Base-by-base conservation (phyloP, 257 asterid species). In the Solanum bulbocastanum region DNA sequence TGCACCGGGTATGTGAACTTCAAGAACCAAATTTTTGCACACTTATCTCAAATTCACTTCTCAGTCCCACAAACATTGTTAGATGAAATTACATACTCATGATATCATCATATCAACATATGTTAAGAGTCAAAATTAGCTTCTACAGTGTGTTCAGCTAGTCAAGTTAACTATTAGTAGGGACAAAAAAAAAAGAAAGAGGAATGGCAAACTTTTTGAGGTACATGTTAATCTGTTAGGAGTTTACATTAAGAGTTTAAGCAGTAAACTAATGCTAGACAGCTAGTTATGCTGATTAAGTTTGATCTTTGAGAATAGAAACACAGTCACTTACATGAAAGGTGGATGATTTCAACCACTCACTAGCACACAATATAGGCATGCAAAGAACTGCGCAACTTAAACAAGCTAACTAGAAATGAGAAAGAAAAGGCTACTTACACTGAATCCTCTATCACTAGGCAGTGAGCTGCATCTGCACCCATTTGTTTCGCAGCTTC, bases 401-500 rank as follows among this genome's bases (percentile, higher is more conserved):
- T 5, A 46, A 81, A 81, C 69, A 46, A 49, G 69, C 40, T 81
- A 16, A 46, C 18, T 46, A 81, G 42, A 81, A 81, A 46, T 81
- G 20, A 81, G 35, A 49, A 87, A 62, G 32, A 22, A 82, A 40
- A 18, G 87, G 62, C 36, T 30, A 89, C 98, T 94, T 89, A 96
- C 99, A 93, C 62, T 58, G 98, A 96, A 90, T 96, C 98, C 90
- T 95, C 99, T 25, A 96, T 94, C 89, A 96, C 99, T 37, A 96
- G 98, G 90, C 99, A 94, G 85, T 91, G 82, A 73, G 86, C 87
- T 84, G 97, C 88, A 91, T 94, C 94, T 60, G 91, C 93, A 89
- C 92, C 95, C 96, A 96, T 93, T 84, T 90, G 89, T n/a, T 90
- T 93, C 72, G 99, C 98, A 90, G 98, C 99, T 94, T 96, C 99